phyloP scores from a whole-genome alignment of 208 protist genomes.

The Leishmania braziliensis region DNA sequence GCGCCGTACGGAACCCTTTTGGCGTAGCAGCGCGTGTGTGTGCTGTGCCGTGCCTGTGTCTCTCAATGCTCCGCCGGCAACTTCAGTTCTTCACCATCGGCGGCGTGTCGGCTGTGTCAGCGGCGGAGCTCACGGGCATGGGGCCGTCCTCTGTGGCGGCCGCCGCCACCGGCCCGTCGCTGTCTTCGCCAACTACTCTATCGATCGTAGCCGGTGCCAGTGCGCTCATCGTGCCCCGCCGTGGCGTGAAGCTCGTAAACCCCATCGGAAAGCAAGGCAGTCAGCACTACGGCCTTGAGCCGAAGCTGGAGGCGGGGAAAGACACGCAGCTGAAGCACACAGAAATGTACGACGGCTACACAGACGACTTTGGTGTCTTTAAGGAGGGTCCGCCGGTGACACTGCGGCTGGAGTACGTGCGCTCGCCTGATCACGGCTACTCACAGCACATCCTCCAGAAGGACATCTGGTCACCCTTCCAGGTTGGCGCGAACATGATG shows the following conservation, averaged over 20 bases:
- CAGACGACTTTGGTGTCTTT: constrained; percentile 92
- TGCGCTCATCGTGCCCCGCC: constrained; percentile 14
- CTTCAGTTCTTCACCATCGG: neutral
- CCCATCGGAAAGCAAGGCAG: constrained; percentile 84
- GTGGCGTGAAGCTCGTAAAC: constrained; percentile 79
- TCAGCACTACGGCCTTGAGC: constrained; percentile 85
- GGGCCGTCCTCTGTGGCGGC: neutral
- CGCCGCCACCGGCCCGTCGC: neutral
- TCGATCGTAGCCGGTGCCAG: neutral
- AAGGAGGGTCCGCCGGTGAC: constrained; percentile 90
- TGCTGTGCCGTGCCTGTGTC: neutral
- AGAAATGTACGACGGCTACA: constrained; percentile 94
- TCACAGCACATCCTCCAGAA: constrained; percentile 86
- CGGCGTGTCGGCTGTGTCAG: neutral
- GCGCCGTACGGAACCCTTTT: neutral
- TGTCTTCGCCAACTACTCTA: neutral
- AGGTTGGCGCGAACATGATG: constrained; percentile 87
- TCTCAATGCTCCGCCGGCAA: constrained; percentile 20
- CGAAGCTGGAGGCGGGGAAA: constrained; percentile 87
- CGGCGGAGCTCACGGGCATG: neutral
- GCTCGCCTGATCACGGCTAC: constrained; percentile 84
- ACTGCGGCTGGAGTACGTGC: constrained; percentile 90
- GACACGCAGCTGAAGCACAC: constrained; percentile 90
- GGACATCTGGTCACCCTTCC: constrained; percentile 92
- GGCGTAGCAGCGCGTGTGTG: neutral